Evolutionary conservation across 768 basidiomycete genomes (phyloP).

Genomic region (Termitomyces eurrhizus): DNA sequence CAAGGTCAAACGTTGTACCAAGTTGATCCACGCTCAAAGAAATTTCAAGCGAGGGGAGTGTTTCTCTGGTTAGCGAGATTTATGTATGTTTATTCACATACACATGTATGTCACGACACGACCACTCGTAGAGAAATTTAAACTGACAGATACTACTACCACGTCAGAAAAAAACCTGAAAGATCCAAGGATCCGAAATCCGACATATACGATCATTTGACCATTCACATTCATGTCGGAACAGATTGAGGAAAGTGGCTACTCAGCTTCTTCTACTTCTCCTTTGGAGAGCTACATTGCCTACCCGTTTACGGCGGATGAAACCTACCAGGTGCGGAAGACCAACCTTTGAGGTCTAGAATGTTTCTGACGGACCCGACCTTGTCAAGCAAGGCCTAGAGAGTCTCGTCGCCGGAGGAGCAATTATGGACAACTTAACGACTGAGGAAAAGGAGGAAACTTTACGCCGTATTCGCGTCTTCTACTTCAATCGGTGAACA

Average conservation of each 20-base stretch:
- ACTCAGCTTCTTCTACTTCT: background rate
- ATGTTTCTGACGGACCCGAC: conserved; percentile 11
- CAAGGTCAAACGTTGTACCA: no score
- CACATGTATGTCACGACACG: no score
- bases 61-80: no score
- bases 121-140: no score
- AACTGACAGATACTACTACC: no score
- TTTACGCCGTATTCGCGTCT: conserved; percentile 53
- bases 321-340: conserved; percentile 50
- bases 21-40: no score
- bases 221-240: conserved; percentile 1
- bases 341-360: background rate
- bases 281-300: conserved; percentile 26
- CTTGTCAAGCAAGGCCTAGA: conserved; percentile 60
- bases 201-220: background rate
- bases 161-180: no score
- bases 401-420: conserved; percentile 45
- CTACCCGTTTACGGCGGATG: conserved; percentile 56
- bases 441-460: conserved; percentile 42
- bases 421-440: conserved; percentile 28
- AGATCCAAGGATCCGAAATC: conserved; percentile 1
- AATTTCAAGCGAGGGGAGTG: no score
- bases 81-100: no score
- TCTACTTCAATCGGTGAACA: conserved; percentile 66
- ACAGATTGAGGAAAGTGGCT: background rate